These are phyloP conservation scores for Verticillium albo-atrum DNA, from an alignment of 2,329 filamentous ascomycete genomes.

Conservation along the genomic window DNA sequence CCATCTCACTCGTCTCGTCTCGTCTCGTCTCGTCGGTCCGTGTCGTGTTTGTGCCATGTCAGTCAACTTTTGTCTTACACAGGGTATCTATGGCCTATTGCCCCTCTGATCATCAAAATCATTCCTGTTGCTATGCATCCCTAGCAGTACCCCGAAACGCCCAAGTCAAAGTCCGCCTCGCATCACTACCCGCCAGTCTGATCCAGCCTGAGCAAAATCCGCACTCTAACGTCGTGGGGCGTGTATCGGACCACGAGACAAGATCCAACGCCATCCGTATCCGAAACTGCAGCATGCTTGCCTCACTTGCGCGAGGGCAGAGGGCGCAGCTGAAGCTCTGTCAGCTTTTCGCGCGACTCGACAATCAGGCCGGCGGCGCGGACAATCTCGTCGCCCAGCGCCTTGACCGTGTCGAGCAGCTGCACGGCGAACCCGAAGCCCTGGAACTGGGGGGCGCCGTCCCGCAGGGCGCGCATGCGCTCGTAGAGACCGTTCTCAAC, in stretches of 20 bases:
- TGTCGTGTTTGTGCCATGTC: background rate
- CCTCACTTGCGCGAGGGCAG: background rate
- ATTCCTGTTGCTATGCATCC: background rate
- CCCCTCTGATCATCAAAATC: background rate
- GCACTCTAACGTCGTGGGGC: background rate
- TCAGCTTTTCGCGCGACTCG: slow-evolving; percentile 16
- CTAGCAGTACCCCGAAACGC: background rate
- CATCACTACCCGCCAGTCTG: too few species aligned
- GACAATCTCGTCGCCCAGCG: slow-evolving; percentile 14
- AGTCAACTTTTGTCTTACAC: background rate
- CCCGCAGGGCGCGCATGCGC: slow-evolving; percentile 12
- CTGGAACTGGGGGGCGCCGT: slow-evolving; percentile 11
- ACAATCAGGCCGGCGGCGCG: slow-evolving; percentile 11
- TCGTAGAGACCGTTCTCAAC: slow-evolving; percentile 42
- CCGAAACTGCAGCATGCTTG: background rate
- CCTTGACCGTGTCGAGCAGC: slow-evolving; percentile 14
- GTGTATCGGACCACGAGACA: background rate
- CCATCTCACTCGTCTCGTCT: background rate
- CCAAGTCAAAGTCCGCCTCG: background rate
- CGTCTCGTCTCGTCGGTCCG: background rate
- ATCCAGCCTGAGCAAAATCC: background rate
- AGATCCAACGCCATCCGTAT: background rate
- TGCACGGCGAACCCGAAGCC: slow-evolving; percentile 12
- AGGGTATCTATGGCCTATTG: background rate
- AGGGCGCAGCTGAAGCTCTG: slow-evolving; percentile 13